These are phyloP conservation scores for Candida ortonii DNA, from an alignment of 805 yeast genomes.

Conservation along the genomic window DNA sequence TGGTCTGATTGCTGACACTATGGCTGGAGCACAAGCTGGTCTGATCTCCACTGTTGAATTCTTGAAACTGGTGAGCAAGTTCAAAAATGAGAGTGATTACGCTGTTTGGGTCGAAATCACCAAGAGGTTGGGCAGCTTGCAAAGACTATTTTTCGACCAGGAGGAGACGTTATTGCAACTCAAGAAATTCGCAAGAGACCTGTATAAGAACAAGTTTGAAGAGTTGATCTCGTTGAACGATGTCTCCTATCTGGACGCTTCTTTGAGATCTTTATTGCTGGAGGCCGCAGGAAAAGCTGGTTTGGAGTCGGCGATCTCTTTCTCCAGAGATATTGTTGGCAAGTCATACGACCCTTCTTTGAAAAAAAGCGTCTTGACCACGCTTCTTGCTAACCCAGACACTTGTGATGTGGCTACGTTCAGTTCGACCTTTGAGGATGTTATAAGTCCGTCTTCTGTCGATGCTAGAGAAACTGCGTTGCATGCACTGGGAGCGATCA, in stretches of 20 bases:
- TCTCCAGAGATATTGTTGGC: constrained; percentile 12
- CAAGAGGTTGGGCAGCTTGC: constrained; percentile 37
- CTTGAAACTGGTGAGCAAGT: constrained; percentile 39
- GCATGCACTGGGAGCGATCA: constrained; percentile 49
- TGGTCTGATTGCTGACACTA: constrained; percentile 52
- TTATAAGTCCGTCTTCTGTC: constrained; percentile 47
- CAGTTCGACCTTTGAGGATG: constrained; percentile 44
- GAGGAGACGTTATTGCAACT: constrained; percentile 29
- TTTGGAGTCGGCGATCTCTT: constrained; percentile 35
- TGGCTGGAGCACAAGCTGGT: constrained; percentile 49
- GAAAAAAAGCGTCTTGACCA: constrained; percentile 40
- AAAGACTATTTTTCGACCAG: constrained; percentile 37
- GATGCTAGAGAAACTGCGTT: constrained; percentile 60
- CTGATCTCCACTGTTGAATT: constrained; percentile 40
- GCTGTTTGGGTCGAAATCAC: constrained; percentile 57
- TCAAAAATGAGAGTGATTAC: constrained; percentile 37
- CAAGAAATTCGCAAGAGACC: constrained; percentile 30
- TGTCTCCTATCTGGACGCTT: constrained; percentile 26
- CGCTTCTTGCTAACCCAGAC: constrained; percentile 39
- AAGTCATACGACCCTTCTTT: constrained; percentile 37
- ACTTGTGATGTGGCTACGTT: constrained; percentile 35
- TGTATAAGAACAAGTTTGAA: constrained; percentile 34
- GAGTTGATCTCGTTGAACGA: constrained; percentile 17
- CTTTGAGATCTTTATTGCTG: constrained; percentile 39
- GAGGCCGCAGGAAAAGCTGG: constrained; percentile 38